Evolutionary conservation across 2,329 filamentous ascomycete species (phyloP).

Genomic region (Thelonectria blattea): DNA sequence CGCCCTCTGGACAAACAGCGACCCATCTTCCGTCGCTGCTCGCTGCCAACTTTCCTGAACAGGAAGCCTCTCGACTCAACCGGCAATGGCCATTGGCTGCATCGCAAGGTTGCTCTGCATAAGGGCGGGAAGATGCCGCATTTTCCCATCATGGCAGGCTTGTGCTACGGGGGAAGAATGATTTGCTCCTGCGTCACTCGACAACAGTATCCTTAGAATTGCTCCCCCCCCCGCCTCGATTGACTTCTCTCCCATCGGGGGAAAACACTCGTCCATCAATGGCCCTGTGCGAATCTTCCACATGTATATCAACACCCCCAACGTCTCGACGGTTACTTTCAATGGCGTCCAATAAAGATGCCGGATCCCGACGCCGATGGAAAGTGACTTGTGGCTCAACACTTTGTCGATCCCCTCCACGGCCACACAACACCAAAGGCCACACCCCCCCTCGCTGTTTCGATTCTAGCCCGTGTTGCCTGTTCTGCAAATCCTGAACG

Average conservation of each 20-base stretch:
- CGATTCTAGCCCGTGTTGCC: constrained; percentile 17
- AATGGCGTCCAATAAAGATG: constrained; percentile 22
- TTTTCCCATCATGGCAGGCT: not conserved
- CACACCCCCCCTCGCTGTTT: constrained; percentile 28
- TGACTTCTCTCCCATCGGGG: not conserved
- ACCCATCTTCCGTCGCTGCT: constrained; percentile 20
- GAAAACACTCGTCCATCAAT: not conserved
- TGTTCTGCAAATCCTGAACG: not conserved
- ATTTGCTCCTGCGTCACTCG: not conserved
- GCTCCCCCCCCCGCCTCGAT: not conserved
- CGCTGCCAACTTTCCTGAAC: constrained; percentile 31
- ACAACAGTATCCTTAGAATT: not conserved
- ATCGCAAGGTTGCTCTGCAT: constrained; percentile 18
- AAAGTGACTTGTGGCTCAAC: constrained; percentile 39
- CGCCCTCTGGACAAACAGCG: too few relatives aligned
- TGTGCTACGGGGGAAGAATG: not conserved
- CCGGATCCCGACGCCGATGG: constrained; percentile 24
- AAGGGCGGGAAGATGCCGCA: not conserved
- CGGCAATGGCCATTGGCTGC: constrained; percentile 31
- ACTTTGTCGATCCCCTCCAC: constrained; percentile 30
- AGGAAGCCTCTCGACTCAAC: constrained; percentile 29
- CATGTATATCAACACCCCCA: constrained; percentile 4
- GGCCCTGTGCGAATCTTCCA: not conserved
- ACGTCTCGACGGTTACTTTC: not conserved
- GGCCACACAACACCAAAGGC: not conserved